Evolutionary conservation across 148 eudicot genomes (phyloP).

Genomic region (Euryodendron excelsum): DNA sequence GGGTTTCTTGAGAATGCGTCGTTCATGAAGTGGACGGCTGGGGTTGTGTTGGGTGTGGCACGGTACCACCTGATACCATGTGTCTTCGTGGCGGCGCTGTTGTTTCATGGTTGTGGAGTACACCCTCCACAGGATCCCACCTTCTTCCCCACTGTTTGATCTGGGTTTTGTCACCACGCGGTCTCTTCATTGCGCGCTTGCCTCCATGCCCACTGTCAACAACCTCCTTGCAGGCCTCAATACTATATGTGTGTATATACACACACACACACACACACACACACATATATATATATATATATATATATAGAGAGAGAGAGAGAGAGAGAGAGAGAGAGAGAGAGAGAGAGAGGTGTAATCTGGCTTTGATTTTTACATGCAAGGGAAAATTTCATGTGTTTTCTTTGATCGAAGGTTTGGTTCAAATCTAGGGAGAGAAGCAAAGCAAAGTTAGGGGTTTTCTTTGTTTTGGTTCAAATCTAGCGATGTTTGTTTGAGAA

Average conservation of each 20-base stretch:
- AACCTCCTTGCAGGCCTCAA: constrained; percentile 78
- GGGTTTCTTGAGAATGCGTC: constrained; percentile 46
- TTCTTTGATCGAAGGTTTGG: too few relatives aligned
- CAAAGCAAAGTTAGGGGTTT: too few relatives aligned
- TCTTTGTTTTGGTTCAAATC: too few relatives aligned
- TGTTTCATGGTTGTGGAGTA: constrained; percentile 93
- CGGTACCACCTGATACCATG: constrained; percentile 65
- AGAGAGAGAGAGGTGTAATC: too few relatives aligned
- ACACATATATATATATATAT: too few relatives aligned
- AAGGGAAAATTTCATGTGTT: too few relatives aligned
- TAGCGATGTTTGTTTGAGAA: too few relatives aligned
- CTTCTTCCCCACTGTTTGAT: constrained; percentile 73
- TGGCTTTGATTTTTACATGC: too few relatives aligned
- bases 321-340: too few relatives aligned
- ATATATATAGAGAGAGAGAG: too few relatives aligned
- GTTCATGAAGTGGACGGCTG: constrained; percentile 55
- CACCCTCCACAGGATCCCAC: constrained; percentile 78
- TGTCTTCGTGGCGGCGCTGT: constrained; percentile 40
- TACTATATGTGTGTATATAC: constrained; percentile 71
- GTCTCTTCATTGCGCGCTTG: constrained; percentile 50
- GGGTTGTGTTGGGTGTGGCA: constrained; percentile 38
- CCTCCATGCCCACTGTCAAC: constrained; percentile 51
- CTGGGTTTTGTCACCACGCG: constrained; percentile 64
- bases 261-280: too few relatives aligned
- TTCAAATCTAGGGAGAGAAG: too few relatives aligned